Evolutionary conservation across 176 grass and related monocot species (phyloP).

Genomic region (Triticum timopheevii): DNA sequence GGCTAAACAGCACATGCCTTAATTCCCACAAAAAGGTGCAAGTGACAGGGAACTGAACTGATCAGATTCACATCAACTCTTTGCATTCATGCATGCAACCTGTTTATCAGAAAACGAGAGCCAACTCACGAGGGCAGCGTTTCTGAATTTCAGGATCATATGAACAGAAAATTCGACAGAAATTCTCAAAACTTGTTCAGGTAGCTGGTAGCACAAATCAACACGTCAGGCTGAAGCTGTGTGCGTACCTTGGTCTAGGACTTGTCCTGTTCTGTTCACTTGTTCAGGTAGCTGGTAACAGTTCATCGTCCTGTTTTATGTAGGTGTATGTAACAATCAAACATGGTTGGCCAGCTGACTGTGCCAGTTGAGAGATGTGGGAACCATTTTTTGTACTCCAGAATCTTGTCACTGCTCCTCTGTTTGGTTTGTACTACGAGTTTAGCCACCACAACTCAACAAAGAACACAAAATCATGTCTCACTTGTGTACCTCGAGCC

Average conservation of each 20-base stretch:
- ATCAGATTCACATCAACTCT: neutral
- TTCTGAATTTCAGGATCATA: too few species aligned
- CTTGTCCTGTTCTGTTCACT: neutral
- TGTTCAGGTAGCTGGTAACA: neutral
- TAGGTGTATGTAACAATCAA: neutral
- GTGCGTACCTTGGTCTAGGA: neutral
- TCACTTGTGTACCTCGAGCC: too few species aligned
- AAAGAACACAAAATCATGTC: too few species aligned
- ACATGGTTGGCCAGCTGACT: conserved; percentile 8
- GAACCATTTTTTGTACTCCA: neutral
- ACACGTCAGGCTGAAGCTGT: too few species aligned
- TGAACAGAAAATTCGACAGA: too few species aligned
- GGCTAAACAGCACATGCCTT: neutral
- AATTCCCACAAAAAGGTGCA: conserved; percentile 19
- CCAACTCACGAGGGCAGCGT: neutral
- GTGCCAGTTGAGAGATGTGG: neutral
- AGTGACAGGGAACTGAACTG: neutral
- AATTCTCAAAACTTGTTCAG: too few species aligned
- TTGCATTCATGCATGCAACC: neutral
- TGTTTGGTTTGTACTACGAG: neutral
- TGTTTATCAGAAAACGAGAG: neutral
- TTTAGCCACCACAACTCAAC: too few species aligned
- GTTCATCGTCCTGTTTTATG: neutral
- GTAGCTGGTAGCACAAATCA: too few species aligned
- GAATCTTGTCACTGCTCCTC: neutral